Percentiles rank a stretch among this genome's conserved stretches.
Conservation (phyloP, 352 stramenopile species). For the Hyaloperonospora brassicae region DNA sequence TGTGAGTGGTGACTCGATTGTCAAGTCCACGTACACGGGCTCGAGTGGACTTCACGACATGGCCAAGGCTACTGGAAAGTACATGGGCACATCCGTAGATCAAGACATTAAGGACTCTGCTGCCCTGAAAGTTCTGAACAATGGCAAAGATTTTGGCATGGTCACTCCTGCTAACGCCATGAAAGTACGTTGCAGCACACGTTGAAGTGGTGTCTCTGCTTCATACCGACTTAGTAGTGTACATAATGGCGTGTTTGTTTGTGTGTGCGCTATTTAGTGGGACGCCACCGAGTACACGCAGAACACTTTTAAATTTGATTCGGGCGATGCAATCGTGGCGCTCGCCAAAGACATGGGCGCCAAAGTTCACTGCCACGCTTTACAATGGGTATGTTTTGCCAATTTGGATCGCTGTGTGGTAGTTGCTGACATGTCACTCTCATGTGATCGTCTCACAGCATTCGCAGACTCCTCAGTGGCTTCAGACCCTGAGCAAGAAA, state of each 20-base stretch:
- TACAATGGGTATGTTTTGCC: too few relatives aligned
- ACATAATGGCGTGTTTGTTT: too few relatives aligned
- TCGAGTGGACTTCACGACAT: constrained; percentile 20
- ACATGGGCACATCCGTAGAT: constrained; percentile 24
- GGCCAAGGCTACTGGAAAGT: constrained; percentile 22
- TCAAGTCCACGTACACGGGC: constrained; percentile 20
- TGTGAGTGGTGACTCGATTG: too few relatives aligned
- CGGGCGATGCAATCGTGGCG: constrained; percentile 13
- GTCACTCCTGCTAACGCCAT: constrained; percentile 21
- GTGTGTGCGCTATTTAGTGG: too few relatives aligned
- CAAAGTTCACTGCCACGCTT: constrained; percentile 26
- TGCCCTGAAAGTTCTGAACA: constrained; percentile 22
- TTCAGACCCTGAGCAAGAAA: constrained; percentile 19
- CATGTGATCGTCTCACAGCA: too few relatives aligned
- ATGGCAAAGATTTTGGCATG: constrained; percentile 25
- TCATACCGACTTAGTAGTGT: too few relatives aligned
- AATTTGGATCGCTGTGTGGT: too few relatives aligned
- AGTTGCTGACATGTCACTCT: too few relatives aligned
- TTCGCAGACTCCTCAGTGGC: constrained; percentile 22
- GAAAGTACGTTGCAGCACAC: too few relatives aligned
- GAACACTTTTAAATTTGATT: constrained; percentile 14
- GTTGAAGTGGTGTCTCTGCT: too few relatives aligned
- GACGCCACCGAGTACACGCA: constrained; percentile 20
- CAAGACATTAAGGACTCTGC: constrained; percentile 17
- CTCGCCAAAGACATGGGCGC: constrained; percentile 17